Conservation (phyloP, 177 flowering plant species). For the Telopea speciosissima region DNA sequence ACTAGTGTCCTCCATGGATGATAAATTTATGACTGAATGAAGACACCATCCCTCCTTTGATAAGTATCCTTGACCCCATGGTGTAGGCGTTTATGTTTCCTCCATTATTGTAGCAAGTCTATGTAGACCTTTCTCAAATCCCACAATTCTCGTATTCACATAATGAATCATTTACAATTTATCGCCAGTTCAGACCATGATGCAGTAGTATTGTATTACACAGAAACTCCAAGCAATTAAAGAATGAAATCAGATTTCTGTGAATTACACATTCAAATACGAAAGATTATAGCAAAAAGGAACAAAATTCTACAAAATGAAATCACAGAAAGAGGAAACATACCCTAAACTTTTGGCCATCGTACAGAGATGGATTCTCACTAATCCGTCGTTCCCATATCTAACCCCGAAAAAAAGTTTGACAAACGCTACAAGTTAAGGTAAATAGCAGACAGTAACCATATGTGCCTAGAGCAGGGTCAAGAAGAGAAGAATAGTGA, state of each 20-base stretch:
- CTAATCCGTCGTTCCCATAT: slow-evolving; percentile 64
- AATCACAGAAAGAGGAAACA: slow-evolving; percentile 9
- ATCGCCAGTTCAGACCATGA: neutral
- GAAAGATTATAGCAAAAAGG: neutral
- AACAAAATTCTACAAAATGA: neutral
- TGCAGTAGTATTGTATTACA: neutral
- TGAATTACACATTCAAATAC: neutral
- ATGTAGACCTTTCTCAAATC: too few relatives aligned
- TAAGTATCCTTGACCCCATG: too few relatives aligned
- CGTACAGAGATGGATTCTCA: slow-evolving; percentile 52
- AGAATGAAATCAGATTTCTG: neutral
- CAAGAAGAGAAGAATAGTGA: neutral
- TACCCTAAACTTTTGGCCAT: slow-evolving; percentile 89
- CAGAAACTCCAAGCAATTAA: neutral
- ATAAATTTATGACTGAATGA: too few relatives aligned
- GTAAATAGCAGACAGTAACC: neutral
- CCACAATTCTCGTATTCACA: too few relatives aligned
- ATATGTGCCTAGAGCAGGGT: neutral
- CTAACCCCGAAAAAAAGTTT: slow-evolving; percentile 22
- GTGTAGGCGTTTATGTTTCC: too few relatives aligned
- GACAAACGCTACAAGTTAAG: neutral
- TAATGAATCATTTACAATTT: too few relatives aligned
- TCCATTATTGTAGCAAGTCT: too few relatives aligned
- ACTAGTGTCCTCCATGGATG: too few relatives aligned
- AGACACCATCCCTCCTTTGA: too few relatives aligned